Conservation (phyloP, 257 asterid species). For the Solanum pimpinellifolium region DNA sequence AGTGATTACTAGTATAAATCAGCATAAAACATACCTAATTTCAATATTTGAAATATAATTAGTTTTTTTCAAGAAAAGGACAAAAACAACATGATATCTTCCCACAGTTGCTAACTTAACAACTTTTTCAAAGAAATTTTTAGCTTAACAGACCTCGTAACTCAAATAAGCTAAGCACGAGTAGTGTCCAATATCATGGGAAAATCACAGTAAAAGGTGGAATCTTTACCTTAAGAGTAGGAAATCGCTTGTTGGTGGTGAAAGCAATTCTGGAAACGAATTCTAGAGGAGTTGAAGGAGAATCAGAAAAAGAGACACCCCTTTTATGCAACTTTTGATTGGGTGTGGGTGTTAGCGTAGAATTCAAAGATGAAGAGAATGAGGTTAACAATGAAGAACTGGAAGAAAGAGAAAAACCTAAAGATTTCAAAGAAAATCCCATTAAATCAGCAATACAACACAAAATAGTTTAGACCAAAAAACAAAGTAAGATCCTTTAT, state of each 20-base stretch:
- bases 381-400: conserved; percentile 29
- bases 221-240: conserved; percentile 47
- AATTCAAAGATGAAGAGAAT: conserved; percentile 34
- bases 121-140: not conserved
- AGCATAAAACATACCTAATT: not conserved
- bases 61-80: not conserved
- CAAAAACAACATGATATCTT: not conserved
- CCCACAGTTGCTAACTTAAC: not conserved
- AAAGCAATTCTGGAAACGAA: conserved; percentile 31
- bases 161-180: not conserved
- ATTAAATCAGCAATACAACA: conserved; percentile 51
- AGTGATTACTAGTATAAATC: not conserved
- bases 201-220: not conserved
- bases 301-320: conserved; percentile 27
- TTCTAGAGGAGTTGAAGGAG: conserved; percentile 18
- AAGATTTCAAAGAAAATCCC: conserved; percentile 32
- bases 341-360: conserved; percentile 13
- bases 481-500: not conserved
- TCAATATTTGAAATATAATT: not conserved
- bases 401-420: conserved; percentile 22
- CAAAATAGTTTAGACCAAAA: not conserved
- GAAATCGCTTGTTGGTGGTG: conserved; percentile 29
- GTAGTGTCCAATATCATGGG: not conserved
- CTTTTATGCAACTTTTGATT: conserved; percentile 25
- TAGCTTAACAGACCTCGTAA: not conserved